Percentiles rank a stretch among this genome's conserved stretches.
Evolutionary conservation across 2,329 filamentous ascomycete genomes (phyloP).

Genomic region (Aspergillus terreus): DNA sequence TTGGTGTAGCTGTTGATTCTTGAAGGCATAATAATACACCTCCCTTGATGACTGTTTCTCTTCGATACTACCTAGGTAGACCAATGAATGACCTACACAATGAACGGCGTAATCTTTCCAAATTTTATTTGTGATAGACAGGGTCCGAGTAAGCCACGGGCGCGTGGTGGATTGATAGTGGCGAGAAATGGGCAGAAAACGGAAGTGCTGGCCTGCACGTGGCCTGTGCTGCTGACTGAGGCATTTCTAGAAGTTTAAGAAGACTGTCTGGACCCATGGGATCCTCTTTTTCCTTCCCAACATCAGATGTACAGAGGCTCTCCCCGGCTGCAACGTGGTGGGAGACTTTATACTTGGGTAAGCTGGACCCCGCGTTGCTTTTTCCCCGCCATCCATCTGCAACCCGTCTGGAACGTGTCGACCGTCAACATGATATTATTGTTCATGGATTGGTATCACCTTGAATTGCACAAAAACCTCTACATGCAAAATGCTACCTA

Average conservation of each 20-base stretch:
- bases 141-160: neutral
- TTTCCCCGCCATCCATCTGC: neutral
- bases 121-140: neutral
- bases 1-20: constrained; percentile 3
- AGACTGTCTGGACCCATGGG: neutral
- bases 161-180: neutral
- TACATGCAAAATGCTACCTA: too few relatives aligned
- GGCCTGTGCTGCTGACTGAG: constrained; percentile 2
- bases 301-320: neutral
- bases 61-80: neutral
- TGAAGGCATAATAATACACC: constrained; percentile 2
- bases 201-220: neutral
- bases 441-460: too few relatives aligned
- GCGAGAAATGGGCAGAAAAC: neutral
- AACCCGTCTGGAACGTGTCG: too few relatives aligned
- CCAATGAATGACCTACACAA: neutral
- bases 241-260: neutral
- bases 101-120: neutral
- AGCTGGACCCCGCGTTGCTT: neutral
- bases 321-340: neutral
- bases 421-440: too few relatives aligned
- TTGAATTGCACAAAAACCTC: too few relatives aligned
- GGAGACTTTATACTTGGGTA: neutral
- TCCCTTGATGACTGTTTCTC: constrained; percentile 10
- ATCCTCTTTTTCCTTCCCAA: neutral